Evolutionary conservation across 2,329 filamentous ascomycete genomes (phyloP).

Genomic region (Verticillium klebahnii): DNA sequence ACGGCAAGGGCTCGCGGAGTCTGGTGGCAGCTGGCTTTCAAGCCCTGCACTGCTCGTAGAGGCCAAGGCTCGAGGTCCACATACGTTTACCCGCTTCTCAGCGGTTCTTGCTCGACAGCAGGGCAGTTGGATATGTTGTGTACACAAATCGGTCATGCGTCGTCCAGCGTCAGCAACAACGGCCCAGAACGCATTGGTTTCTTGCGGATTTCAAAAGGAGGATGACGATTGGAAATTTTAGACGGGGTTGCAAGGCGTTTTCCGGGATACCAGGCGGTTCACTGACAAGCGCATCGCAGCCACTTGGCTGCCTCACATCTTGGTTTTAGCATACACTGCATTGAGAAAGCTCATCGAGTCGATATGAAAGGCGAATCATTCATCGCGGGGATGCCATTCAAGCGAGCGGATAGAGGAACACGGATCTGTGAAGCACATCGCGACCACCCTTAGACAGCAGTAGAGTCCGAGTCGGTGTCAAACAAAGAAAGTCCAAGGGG

Average conservation of each 20-base stretch:
- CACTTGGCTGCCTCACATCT: not conserved
- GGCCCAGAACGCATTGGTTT: not conserved
- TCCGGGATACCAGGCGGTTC: not conserved
- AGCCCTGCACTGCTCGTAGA: constrained; percentile 45
- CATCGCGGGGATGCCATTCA: not conserved
- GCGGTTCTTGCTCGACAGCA: not conserved
- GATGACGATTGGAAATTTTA: not conserved
- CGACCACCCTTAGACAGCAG: no score
- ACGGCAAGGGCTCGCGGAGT: constrained; percentile 55
- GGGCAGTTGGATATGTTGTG: not conserved
- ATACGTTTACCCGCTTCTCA: not conserved
- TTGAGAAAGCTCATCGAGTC: not conserved
- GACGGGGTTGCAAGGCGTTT: constrained; percentile 1
- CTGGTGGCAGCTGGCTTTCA: constrained; percentile 56
- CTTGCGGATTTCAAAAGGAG: not conserved
- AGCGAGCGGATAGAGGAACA: not conserved
- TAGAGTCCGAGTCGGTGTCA: no score
- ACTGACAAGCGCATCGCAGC: not conserved
- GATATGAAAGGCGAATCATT: not conserved
- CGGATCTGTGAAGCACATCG: not conserved
- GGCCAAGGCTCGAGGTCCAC: not conserved
- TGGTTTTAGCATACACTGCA: not conserved
- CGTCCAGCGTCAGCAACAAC: not conserved
- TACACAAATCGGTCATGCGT: not conserved
- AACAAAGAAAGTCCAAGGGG: no score